Evolutionary conservation across 768 basidiomycete genomes (phyloP).

Genomic region (Tricholoma matsutake): DNA sequence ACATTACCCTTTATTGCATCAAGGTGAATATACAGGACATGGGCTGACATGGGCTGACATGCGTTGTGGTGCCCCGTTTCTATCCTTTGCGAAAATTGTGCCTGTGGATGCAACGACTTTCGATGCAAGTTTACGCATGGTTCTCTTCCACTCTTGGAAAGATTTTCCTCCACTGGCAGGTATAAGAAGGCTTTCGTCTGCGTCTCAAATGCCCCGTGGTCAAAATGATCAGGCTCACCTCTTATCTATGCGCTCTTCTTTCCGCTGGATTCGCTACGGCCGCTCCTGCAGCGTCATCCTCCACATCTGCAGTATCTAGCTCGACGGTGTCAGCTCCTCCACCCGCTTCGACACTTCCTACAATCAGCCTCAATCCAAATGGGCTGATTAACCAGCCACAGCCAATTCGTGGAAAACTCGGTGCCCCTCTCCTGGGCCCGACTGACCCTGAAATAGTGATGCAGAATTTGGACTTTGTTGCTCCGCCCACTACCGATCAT

Average conservation of each 20-base stretch:
- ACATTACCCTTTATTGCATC: no score
- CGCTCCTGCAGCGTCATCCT: constrained; percentile 26
- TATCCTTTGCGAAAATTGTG: no score
- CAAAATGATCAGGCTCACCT: constrained; percentile 36
- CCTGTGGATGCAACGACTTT: not conserved
- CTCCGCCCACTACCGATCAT: constrained; percentile 43
- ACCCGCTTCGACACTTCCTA: constrained; percentile 39
- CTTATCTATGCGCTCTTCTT: constrained; percentile 33
- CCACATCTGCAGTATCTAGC: constrained; percentile 15
- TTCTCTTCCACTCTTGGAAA: not conserved
- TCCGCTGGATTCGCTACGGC: constrained; percentile 25
- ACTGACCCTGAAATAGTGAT: constrained; percentile 35
- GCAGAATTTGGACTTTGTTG: constrained; percentile 42
- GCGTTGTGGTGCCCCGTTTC: no score
- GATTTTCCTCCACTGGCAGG: not conserved
- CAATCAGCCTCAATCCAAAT: constrained; percentile 43
- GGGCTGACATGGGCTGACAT: no score
- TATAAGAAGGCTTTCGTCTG: not conserved
- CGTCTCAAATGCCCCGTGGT: constrained; percentile 1
- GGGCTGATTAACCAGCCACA: constrained; percentile 29
- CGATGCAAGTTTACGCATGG: not conserved
- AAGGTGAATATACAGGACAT: no score
- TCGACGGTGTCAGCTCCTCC: constrained; percentile 23
- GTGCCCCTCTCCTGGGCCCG: constrained; percentile 42
- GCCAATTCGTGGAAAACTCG: constrained; percentile 38